phyloP scores from a whole-genome alignment of 2,329 filamentous ascomycete species.

The Bipolaris cookei region DNA sequence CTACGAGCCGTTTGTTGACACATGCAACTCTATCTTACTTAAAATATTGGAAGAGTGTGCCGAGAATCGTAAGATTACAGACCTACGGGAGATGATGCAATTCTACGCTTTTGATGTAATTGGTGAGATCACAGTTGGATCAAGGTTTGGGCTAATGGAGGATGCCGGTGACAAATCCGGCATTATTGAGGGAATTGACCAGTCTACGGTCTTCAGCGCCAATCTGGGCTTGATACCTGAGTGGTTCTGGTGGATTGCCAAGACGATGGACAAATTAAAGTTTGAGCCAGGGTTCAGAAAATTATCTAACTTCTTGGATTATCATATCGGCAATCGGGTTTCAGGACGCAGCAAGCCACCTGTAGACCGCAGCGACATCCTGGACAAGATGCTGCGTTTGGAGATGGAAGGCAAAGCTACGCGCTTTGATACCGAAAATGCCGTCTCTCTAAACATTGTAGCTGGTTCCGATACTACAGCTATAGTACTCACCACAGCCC shows the following conservation, averaged over 20 bases:
- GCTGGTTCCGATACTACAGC: slow-evolving; percentile 57
- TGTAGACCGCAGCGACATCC: slow-evolving; percentile 16
- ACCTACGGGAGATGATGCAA: slow-evolving; percentile 55
- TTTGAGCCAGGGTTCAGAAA: too few species aligned
- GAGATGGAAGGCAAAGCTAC: slow-evolving; percentile 19
- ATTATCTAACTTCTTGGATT: not conserved
- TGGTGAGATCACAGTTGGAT: slow-evolving; percentile 56
- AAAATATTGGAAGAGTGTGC: slow-evolving; percentile 36
- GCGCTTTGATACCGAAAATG: slow-evolving; percentile 4
- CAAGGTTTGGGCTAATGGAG: slow-evolving; percentile 24
- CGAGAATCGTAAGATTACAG: slow-evolving; percentile 34
- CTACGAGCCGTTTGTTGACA: slow-evolving; percentile 51
- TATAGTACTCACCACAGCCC: slow-evolving; percentile 54
- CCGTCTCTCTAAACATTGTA: slow-evolving; percentile 42
- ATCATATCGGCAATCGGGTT: slow-evolving; percentile 8
- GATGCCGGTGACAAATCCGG: slow-evolving; percentile 17
- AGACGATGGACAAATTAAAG: too few species aligned
- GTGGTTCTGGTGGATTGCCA: too few species aligned
- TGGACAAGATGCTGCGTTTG: slow-evolving; percentile 20
- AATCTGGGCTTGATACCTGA: too few species aligned
- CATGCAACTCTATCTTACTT: slow-evolving; percentile 42
- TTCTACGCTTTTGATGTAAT: slow-evolving; percentile 61
- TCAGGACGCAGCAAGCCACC: slow-evolving; percentile 13
- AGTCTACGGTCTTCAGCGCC: too few species aligned
- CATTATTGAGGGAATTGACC: too few species aligned